Evolutionary conservation across 495 filamentous ascomycete genomes (phyloP).

Genomic region (Neurospora cerealis): DNA sequence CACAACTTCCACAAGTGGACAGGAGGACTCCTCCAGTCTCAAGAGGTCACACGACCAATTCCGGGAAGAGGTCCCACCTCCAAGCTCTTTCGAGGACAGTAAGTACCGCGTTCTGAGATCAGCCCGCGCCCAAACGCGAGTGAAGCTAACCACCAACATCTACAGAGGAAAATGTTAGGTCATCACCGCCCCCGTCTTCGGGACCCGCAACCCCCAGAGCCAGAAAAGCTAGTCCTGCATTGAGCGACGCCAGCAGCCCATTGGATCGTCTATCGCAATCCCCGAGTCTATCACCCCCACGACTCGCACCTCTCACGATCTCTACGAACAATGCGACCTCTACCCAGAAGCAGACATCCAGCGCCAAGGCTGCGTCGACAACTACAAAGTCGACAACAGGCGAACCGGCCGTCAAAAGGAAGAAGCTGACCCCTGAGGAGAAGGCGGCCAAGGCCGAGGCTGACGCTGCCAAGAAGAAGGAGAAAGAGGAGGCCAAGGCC

Average conservation of each 20-base stretch:
- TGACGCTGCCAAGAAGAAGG: constrained; percentile 34
- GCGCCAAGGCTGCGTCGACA: background rate
- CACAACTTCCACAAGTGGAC: constrained; percentile 25
- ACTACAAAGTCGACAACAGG: constrained; percentile 4
- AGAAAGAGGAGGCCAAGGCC: constrained; percentile 28
- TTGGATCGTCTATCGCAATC: constrained; percentile 17
- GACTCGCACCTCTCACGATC: background rate
- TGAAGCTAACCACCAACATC: background rate
- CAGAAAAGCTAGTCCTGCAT: constrained; percentile 17
- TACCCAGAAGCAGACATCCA: background rate
- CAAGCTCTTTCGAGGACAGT: constrained; percentile 11
- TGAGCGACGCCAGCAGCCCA: constrained; percentile 27
- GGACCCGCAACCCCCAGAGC: constrained; percentile 10
- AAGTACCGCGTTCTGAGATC: background rate
- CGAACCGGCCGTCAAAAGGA: constrained; percentile 33
- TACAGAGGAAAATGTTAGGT: constrained; percentile 15
- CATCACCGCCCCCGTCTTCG: background rate
- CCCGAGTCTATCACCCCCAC: constrained; percentile 16
- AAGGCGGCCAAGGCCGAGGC: constrained; percentile 33
- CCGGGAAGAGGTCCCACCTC: constrained; percentile 6
- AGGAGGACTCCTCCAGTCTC: constrained; percentile 20
- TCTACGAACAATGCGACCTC: constrained; percentile 3
- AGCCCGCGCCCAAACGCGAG: background rate
- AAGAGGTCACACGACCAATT: constrained; percentile 32
- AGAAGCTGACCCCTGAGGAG: constrained; percentile 45